A percentile compares a stretch with the other conserved stretches of the same genome.
These are phyloP conservation scores for Fonsecaea pedrosoi DNA, from an alignment of 2,329 filamentous ascomycete species.

Conservation along the genomic window DNA sequence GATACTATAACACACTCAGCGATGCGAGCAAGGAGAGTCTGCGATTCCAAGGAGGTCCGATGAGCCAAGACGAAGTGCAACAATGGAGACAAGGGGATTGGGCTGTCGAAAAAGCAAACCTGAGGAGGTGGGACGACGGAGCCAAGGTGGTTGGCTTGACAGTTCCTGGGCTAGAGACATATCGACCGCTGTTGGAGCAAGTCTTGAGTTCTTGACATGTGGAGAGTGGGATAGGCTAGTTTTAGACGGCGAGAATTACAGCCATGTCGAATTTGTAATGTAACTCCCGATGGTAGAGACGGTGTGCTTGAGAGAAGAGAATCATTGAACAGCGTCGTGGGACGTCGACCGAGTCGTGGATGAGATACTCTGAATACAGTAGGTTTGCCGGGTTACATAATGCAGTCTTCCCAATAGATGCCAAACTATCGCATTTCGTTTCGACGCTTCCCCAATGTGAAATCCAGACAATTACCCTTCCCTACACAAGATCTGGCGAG, in stretches of 20 bases:
- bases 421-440: background rate
- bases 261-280: background rate
- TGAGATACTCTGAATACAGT: background rate
- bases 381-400: constrained; percentile 9
- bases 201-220: constrained; percentile 2
- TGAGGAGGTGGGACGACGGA: constrained; percentile 42
- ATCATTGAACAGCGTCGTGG: background rate
- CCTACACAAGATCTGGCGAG: constrained; percentile 23
- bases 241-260: background rate
- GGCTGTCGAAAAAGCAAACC: constrained; percentile 39
- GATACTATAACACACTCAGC: constrained; percentile 42
- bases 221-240: too few species aligned
- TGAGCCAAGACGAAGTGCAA: constrained; percentile 35
- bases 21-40: constrained; percentile 42
- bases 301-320: background rate
- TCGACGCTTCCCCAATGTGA: background rate
- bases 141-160: constrained; percentile 39
- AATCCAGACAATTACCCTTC: background rate
- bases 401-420: background rate
- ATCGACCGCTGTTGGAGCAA: constrained; percentile 10
- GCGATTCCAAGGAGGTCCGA: constrained; percentile 40
- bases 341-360: background rate
- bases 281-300: background rate
- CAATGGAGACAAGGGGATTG: constrained; percentile 38
- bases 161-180: constrained; percentile 18